Evolutionary conservation across 192 early-diverging fungal genomes (phyloP).

Genomic region (Chytriomyces confervae): DNA sequence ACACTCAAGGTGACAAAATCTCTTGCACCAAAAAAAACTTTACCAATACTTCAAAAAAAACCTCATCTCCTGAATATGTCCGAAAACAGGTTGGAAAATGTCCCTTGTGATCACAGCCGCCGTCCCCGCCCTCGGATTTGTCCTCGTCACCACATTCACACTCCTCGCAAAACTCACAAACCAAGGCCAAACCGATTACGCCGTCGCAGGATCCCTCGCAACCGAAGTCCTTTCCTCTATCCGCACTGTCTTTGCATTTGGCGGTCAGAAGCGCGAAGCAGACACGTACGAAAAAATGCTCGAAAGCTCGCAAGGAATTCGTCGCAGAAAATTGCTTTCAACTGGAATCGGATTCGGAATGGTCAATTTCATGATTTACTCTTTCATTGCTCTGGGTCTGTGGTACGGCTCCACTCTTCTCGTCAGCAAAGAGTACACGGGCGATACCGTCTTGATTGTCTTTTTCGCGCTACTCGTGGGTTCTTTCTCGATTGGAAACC

Average conservation of each 20-base stretch:
- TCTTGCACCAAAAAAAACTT: not conserved
- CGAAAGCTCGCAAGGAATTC: constrained; percentile 60
- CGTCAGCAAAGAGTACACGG: constrained; percentile 49
- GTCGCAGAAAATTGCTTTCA: constrained; percentile 62
- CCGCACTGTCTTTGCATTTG: constrained; percentile 82
- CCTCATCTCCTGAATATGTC: not conserved
- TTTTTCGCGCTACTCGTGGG: constrained; percentile 44
- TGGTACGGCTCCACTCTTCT: constrained; percentile 74
- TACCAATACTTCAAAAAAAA: not conserved
- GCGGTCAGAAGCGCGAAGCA: constrained; percentile 70
- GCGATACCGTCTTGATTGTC: constrained; percentile 44
- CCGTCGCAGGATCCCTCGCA: constrained; percentile 77
- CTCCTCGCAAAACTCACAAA: constrained; percentile 38
- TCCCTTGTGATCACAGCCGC: constrained; percentile 76
- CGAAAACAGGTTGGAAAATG: constrained; percentile 69
- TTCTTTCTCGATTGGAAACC: constrained; percentile 27
- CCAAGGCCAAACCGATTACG: constrained; percentile 70
- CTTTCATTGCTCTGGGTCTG: constrained; percentile 78
- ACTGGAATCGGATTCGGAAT: constrained; percentile 72
- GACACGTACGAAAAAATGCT: constrained; percentile 64
- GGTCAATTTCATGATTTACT: constrained; percentile 74
- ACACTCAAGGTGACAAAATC: constrained; percentile 14
- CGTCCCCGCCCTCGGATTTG: constrained; percentile 69
- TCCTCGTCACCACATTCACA: constrained; percentile 38
- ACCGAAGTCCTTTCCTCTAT: constrained; percentile 78